These are phyloP conservation scores for Penicillium sp. DNA, from an alignment of 2,329 filamentous ascomycete genomes.

Conservation along the genomic window DNA sequence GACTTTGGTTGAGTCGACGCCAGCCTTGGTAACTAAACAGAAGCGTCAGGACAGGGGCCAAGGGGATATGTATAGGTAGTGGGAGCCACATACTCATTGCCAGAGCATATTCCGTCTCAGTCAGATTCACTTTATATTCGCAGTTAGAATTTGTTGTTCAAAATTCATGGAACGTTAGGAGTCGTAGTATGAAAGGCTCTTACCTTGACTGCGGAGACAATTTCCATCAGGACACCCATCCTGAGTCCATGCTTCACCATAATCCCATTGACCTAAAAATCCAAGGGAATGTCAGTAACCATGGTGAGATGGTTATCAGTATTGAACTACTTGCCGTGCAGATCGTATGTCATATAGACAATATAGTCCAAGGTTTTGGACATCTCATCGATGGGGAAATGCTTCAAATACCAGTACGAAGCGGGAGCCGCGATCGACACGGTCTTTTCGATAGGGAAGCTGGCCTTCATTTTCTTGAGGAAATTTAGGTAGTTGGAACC, in stretches of 20 bases:
- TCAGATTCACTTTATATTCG: background rate
- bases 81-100: constrained; percentile 26
- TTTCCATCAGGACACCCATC: background rate
- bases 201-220: constrained; percentile 4
- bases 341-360: constrained; percentile 8
- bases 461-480: constrained; percentile 25
- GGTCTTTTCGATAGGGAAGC: constrained; percentile 15
- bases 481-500: constrained; percentile 39
- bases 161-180: too few relatives aligned
- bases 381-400: constrained; percentile 7
- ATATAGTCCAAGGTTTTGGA: background rate
- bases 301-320: constrained; percentile 22
- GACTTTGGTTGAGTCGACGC: constrained; percentile 32
- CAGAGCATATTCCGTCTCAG: background rate
- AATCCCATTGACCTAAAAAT: constrained; percentile 31
- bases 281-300: too few relatives aligned
- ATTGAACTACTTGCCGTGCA: constrained; percentile 24
- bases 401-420: constrained; percentile 1
- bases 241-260: background rate
- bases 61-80: too few relatives aligned
- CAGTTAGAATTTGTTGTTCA: too few relatives aligned
- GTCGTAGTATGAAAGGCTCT: background rate
- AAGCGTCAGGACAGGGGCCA: too few relatives aligned
- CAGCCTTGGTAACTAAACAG: constrained; percentile 35
- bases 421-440: constrained; percentile 16